Conservation (phyloP, 352 stramenopile species). For the Pythium angustatum region DNA sequence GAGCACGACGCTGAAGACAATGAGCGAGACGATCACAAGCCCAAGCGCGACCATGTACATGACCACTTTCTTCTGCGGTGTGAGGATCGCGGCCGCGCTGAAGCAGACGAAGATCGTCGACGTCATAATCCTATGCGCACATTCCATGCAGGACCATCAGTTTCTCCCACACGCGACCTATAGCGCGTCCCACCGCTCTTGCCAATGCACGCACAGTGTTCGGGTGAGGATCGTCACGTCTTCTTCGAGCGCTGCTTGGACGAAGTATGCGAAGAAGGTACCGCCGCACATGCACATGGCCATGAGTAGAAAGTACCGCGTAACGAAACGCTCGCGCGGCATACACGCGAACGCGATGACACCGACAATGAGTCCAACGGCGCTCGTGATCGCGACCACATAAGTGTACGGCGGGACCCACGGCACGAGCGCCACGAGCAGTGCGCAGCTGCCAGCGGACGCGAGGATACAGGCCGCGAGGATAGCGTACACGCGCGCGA, state of each 20-base stretch:
- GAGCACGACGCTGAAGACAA: not conserved
- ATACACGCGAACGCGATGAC: slow-evolving; percentile 3
- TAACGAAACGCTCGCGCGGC: not conserved
- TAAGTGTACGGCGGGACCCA: not conserved
- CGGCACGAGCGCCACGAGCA: slow-evolving; percentile 35
- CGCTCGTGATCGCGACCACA: slow-evolving; percentile 23
- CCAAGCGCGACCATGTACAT: slow-evolving; percentile 3
- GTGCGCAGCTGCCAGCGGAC: slow-evolving; percentile 37
- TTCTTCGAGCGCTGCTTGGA: not conserved
- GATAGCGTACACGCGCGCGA: slow-evolving; percentile 60
- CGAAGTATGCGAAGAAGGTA: not conserved
- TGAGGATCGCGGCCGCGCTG: not conserved
- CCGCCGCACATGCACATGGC: not conserved
- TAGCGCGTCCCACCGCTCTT: no score
- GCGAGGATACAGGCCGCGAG: slow-evolving; percentile 49
- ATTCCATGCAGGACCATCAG: not conserved
- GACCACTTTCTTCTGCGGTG: not conserved
- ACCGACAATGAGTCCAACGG: slow-evolving; percentile 28
- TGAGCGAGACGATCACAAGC: not conserved
- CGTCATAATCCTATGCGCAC: not conserved
- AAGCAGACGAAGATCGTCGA: not conserved
- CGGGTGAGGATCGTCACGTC: not conserved
- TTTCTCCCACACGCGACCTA: not conserved
- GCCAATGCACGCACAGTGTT: not conserved
- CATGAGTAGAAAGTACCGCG: slow-evolving; percentile 1